phyloP scores from a whole-genome alignment of 306 rosid genomes.

The Pueraria montana region DNA sequence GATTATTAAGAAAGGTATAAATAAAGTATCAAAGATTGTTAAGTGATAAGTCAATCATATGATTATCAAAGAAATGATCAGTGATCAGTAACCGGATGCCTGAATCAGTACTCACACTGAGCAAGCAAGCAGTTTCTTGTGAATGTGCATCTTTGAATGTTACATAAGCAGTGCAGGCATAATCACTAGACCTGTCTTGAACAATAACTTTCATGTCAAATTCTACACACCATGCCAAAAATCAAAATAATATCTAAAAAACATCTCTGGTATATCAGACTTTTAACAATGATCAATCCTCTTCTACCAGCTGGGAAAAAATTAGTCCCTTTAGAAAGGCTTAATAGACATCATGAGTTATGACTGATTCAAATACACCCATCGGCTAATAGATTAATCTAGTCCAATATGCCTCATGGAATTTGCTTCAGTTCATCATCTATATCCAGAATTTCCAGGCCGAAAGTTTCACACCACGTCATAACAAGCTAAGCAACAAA shows the following conservation, averaged over 20 bases:
- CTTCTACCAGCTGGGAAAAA: not conserved
- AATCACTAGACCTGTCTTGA: constrained; percentile 71
- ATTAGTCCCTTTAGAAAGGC: constrained; percentile 2
- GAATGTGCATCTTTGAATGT: constrained; percentile 87
- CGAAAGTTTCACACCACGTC: too few species aligned
- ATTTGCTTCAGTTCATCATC: too few species aligned
- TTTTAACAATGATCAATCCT: constrained; percentile 8
- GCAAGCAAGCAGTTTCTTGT: constrained; percentile 92
- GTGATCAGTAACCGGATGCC: not conserved
- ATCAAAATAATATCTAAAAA: constrained; percentile 24
- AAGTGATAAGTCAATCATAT: not conserved
- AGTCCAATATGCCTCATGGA: too few species aligned
- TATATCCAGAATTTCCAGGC: too few species aligned
- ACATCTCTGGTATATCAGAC: not conserved
- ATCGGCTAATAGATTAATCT: too few species aligned
- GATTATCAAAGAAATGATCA: not conserved
- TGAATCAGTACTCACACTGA: constrained; percentile 72
- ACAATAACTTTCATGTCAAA: constrained; percentile 7
- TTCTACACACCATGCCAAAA: not conserved
- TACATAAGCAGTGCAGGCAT: constrained; percentile 83
- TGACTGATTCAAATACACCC: constrained; percentile 20
- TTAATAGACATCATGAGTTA: not conserved
- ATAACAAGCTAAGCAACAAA: too few species aligned
- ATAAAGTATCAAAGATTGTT: not conserved
- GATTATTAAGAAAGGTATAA: constrained; percentile 14